phyloP scores from a whole-genome alignment of 257 asterid genomes.

The Dorcoceras hygrometricum region DNA sequence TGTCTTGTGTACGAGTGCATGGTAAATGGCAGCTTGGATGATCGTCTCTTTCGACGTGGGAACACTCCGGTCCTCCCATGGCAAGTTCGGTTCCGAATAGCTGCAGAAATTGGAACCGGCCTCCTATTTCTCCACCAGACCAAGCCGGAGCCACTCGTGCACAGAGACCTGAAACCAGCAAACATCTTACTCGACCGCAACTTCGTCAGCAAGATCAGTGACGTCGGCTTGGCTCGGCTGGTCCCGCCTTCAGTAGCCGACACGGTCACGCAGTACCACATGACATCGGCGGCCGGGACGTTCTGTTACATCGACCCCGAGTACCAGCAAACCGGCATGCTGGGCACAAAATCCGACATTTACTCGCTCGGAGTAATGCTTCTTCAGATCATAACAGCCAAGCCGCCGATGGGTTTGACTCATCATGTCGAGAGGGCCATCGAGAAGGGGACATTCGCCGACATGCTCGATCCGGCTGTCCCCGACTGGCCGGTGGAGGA shows the following conservation, averaged over 20 bases:
- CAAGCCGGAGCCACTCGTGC: conserved; percentile 94
- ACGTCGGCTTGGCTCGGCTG: conserved; percentile 88
- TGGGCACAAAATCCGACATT: conserved; percentile 75
- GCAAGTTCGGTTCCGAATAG: conserved; percentile 78
- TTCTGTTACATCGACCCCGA: conserved; percentile 95
- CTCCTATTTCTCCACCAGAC: conserved; percentile 91
- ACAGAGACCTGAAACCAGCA: conserved; percentile 82
- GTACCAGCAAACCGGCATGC: conserved; percentile 92
- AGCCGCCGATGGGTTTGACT: conserved; percentile 85
- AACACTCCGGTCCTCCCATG: conserved; percentile 72
- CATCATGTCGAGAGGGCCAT: conserved; percentile 82
- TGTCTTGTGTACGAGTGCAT: conserved; percentile 89
- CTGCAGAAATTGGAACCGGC: conserved; percentile 88
- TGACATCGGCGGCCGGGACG: conserved; percentile 95
- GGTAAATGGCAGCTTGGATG: conserved; percentile 93
- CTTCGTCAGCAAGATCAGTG: conserved; percentile 86
- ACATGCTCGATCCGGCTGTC: conserved; percentile 75
- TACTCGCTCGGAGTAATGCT: conserved; percentile 86
- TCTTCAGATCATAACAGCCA: conserved; percentile 77
- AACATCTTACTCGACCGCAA: conserved; percentile 85
- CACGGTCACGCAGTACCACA: conserved; percentile 79
- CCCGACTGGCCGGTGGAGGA: conserved; percentile 80
- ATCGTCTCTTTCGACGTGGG: conserved; percentile 60
- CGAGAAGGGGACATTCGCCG: conserved; percentile 66
- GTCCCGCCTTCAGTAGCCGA: conserved; percentile 93